Base-by-base conservation (phyloP, 768 basidiomycete genomes). In the Lactifluus volemus region DNA sequence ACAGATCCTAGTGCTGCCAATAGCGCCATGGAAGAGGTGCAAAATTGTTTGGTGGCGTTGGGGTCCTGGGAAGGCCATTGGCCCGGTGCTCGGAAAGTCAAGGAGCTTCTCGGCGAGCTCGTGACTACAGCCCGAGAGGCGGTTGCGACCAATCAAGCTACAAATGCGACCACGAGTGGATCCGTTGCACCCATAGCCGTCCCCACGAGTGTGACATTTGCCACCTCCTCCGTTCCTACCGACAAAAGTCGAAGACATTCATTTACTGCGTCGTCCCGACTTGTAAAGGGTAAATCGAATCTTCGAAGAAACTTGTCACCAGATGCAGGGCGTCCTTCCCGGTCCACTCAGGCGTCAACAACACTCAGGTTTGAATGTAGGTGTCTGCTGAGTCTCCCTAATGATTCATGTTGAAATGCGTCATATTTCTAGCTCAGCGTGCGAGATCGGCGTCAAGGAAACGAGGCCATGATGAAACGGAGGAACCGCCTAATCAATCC, bases 11-110 rank as follows among this genome's bases (percentile, higher is more conserved):
- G 80, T 47, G 81, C 83, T 45, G 82, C 84, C n/a, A 70, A 77
- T 32, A 78, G 83, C 12, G 90, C 91, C 12, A 85, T 92, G 84
- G 87, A 89, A 7, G 91, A 93, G 75, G 90, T 86, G 8, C 84
- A 80, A 71, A 84, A 82, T 59, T 84, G 88, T 41, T 72, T 93
- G 41, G 70, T 73, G 30, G 85, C 89, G 29, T 75, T 93, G 57
- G 85, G 85, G 68, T 82, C 84, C 6, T 90, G 89, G 85, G 91
- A 92, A 70, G 88, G 88, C 1, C 79, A 82, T 58, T 93, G 92
- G 92, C 91, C 91, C 21, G 91, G 91, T 15, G 90, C 89, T 63
- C 80, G 83, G 45, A 92, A 92, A 72, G 91, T 91, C 77, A 91
- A 85, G 72, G 89, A 91, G 68, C 73, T 92, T 44, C 81, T 92